These are phyloP conservation scores for Termitomyces sp. DNA, from an alignment of 768 basidiomycete genomes.

Conservation along the genomic window DNA sequence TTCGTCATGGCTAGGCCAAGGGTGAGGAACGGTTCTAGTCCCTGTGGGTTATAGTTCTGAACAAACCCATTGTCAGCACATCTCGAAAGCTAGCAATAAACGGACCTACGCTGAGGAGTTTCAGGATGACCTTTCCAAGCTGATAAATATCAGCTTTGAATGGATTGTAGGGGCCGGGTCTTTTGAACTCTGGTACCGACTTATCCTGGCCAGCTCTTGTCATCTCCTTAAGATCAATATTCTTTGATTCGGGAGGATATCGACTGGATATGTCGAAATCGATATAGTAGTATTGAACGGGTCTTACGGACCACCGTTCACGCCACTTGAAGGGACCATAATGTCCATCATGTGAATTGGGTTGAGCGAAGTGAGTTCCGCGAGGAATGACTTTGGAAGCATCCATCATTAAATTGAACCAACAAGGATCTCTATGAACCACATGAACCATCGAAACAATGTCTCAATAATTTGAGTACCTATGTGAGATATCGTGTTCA, in stretches of 20 bases:
- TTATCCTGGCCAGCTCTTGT: constrained; percentile 1
- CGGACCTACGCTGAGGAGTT: not conserved
- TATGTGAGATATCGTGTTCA: not conserved
- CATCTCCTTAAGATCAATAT: not conserved
- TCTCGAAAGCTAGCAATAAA: not conserved
- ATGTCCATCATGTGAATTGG: not conserved
- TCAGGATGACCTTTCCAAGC: not conserved
- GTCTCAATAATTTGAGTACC: not conserved
- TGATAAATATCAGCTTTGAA: not conserved
- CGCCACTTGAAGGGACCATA: not conserved
- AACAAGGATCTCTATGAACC: not conserved
- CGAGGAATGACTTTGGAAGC: constrained; percentile 1
- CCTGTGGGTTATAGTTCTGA: not conserved
- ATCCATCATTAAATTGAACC: constrained; percentile 5
- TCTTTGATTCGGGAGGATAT: not conserved
- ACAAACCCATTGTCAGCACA: too few relatives aligned
- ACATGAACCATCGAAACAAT: not conserved
- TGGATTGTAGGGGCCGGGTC: not conserved
- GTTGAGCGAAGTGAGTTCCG: not conserved
- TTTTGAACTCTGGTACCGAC: not conserved
- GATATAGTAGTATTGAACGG: constrained; percentile 3
- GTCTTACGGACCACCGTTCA: constrained; percentile 6
- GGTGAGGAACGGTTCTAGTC: not conserved
- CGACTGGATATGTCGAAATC: not conserved
- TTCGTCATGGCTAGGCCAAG: not conserved